Evolutionary conservation across 805 yeast genomes (phyloP).

Genomic region (Brettanomyces anomalus): DNA sequence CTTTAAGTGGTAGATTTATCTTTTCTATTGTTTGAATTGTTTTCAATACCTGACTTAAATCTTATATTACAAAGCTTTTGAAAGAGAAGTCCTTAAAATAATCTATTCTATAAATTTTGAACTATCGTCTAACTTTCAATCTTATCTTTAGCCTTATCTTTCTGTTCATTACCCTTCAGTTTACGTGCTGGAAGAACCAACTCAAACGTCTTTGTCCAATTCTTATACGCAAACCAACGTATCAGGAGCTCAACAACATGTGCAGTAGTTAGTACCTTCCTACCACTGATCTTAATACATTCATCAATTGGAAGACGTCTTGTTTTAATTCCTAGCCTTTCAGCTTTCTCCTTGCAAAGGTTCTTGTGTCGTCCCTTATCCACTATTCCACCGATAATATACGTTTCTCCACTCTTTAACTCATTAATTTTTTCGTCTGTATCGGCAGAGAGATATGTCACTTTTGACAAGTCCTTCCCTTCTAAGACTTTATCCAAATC

Average conservation of each 20-base stretch:
- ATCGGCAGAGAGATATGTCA: conserved; percentile 78
- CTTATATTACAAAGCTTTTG: too few relatives aligned
- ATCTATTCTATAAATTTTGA: too few relatives aligned
- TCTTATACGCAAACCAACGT: conserved; percentile 66
- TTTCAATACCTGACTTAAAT: too few relatives aligned
- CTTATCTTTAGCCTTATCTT: not conserved
- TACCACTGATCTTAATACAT: conserved; percentile 71
- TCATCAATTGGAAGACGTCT: conserved; percentile 83
- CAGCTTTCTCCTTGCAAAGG: conserved; percentile 76
- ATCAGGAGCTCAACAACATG: conserved; percentile 88
- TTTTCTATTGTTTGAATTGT: too few relatives aligned
- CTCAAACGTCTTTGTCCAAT: conserved; percentile 86
- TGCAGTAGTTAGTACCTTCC: conserved; percentile 85
- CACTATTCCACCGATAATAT: conserved; percentile 91
- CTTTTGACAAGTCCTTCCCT: conserved; percentile 25
- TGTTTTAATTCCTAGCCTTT: conserved; percentile 57
- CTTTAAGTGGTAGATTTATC: too few relatives aligned
- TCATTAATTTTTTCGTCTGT: conserved; percentile 60
- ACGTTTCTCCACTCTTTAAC: conserved; percentile 62
- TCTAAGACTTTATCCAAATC: conserved; percentile 22
- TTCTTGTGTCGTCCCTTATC: conserved; percentile 86
- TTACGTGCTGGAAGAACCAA: conserved; percentile 82
- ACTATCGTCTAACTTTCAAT: too few relatives aligned
- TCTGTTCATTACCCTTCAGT: conserved; percentile 22
- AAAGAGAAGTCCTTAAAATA: too few relatives aligned